These are phyloP conservation scores for Solanum hybrid DNA, from an alignment of 305 asterid genomes.

Conservation along the genomic window DNA sequence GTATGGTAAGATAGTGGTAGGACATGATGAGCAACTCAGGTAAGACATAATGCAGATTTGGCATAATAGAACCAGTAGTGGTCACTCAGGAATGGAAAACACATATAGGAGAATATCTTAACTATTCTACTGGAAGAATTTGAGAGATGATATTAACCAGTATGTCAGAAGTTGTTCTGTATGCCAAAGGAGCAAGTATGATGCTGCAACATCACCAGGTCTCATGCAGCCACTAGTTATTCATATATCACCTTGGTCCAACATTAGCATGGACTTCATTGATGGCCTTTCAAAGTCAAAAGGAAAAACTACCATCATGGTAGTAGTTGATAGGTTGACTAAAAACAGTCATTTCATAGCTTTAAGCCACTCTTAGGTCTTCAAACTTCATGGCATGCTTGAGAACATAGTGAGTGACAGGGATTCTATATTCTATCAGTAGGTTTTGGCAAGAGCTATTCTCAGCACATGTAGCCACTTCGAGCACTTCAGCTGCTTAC, in stretches of 20 bases:
- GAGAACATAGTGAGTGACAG: neutral
- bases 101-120: neutral
- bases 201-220: neutral
- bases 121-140: neutral
- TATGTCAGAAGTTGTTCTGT: neutral
- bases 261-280: no score
- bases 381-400: neutral
- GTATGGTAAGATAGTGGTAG: neutral
- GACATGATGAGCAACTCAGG: neutral
- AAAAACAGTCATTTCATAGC: no score
- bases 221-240: neutral
- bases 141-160: no score
- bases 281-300: neutral
- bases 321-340: neutral
- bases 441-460: no score
- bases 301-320: neutral
- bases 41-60: neutral
- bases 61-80: neutral
- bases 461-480: neutral
- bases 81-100: neutral
- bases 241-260: neutral
- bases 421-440: no score
- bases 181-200: neutral
- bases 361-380: neutral
- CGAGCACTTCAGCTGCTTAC: neutral